Evolutionary conservation across 768 basidiomycete species (phyloP).

Genomic region (Mycena galopus): DNA sequence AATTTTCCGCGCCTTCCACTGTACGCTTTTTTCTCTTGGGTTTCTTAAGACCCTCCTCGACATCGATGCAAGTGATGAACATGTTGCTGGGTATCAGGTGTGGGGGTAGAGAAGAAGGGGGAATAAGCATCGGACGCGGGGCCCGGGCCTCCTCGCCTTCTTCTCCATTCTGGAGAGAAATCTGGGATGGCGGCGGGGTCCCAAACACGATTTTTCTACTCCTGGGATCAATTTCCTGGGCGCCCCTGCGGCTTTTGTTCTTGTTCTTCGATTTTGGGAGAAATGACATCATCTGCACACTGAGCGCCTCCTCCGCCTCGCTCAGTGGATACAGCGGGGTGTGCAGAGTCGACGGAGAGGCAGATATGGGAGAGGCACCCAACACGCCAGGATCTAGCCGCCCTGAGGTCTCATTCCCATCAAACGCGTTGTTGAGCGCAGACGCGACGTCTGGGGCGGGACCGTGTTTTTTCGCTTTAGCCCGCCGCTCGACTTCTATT

Average conservation of each 20-base stretch:
- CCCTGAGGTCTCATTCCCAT: constrained; percentile 23
- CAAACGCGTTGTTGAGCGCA: constrained; percentile 31
- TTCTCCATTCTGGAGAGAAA: background rate
- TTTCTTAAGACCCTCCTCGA: constrained; percentile 33
- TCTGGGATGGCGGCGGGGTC: constrained; percentile 13
- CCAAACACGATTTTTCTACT: constrained; percentile 35
- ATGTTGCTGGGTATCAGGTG: constrained; percentile 31
- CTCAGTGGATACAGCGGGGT: constrained; percentile 20
- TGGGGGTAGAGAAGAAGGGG: constrained; percentile 24
- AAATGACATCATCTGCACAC: constrained; percentile 37
- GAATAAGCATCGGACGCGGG: constrained; percentile 21
- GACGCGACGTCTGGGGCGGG: constrained; percentile 29
- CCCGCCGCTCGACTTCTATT: constrained; percentile 7
- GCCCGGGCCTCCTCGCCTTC: background rate
- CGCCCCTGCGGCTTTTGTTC: constrained; percentile 33
- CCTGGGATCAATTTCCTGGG: constrained; percentile 13
- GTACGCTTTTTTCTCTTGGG: constrained; percentile 24
- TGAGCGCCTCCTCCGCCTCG: constrained; percentile 34
- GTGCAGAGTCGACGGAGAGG: constrained; percentile 23
- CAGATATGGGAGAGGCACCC: background rate
- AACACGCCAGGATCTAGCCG: constrained; percentile 28
- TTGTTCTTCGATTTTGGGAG: constrained; percentile 37
- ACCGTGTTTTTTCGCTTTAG: constrained; percentile 6
- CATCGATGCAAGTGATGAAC: constrained; percentile 35
- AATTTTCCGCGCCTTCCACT: constrained; percentile 5